Evolutionary conservation across 345 rosid species (phyloP), one percentile per base, ranked within the genome.

Genomic region (Eucalyptus grandis): DNA sequence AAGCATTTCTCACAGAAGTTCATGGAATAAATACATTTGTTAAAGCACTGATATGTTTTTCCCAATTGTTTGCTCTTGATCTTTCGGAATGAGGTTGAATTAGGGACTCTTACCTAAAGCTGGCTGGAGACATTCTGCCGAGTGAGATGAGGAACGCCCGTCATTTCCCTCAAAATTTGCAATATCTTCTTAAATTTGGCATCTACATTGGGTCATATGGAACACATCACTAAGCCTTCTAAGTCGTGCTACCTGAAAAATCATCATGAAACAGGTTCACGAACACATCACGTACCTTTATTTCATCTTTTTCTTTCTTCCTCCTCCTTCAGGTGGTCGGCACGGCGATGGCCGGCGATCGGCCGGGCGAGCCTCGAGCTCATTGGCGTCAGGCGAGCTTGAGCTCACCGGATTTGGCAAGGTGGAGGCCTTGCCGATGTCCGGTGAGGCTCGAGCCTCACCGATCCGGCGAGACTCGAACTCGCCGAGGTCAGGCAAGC

Each of bases 381-480:
- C 17, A 5, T 0, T 0, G 7, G 17, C 3, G 0, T 14, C 0
- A 0, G 3, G 17, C 0, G 19, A 50, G 53, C 53, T 50, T 0
- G 1, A 50, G 53, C 17, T 50, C 0, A 1, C 3, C 0, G 15
- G 2, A 49, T 49, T 0, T 13, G 1, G 50, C 1, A 2, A 49
- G 50, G 15, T 0, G 15, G 6, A 49, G 50, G 15, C 50, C 50
- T 49, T 0, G 1, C 14, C 1, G 3, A 49, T 0, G 6, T 49
- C 2, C 5, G 6, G 2, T 0, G 15, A 49, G 50, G 51, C 16
- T 4, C 1, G 3, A 49, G 15, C 15, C 50, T 49, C 0, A 0
- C 16, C 6, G 7, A 49, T 49, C 3, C 2, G 6, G 7, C 51
- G 0, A 49, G 51, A 5, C 51, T 15, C 0, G 3, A 50, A 50